phyloP scores from a whole-genome alignment of 306 rosid species.

The Senna siamea region DNA sequence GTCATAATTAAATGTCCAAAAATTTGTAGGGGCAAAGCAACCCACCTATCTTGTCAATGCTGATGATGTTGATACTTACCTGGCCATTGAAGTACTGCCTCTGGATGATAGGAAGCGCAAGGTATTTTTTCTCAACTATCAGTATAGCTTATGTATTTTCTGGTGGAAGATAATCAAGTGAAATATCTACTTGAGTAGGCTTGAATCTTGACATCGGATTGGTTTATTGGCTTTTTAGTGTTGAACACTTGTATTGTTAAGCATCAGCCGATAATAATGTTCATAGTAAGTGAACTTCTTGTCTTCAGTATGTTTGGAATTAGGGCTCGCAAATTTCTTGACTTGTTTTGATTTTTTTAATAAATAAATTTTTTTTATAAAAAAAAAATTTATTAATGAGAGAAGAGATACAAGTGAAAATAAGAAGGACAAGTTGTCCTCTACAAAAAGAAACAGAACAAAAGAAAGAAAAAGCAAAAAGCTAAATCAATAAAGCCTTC shows the following conservation, averaged over 20 bases:
- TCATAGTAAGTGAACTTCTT: not conserved
- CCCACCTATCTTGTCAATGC: constrained; percentile 90
- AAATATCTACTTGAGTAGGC: not conserved
- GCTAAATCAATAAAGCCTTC: too few species aligned
- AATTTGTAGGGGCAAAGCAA: constrained; percentile 82
- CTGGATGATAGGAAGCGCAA: constrained; percentile 92
- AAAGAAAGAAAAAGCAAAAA: too few species aligned
- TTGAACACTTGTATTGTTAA: not conserved
- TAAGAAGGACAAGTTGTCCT: too few species aligned
- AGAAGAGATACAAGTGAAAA: too few species aligned
- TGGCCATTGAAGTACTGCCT: constrained; percentile 96
- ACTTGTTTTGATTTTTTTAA: too few species aligned
- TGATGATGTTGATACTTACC: constrained; percentile 85
- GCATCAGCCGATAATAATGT: not conserved
- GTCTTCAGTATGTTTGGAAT: not conserved
- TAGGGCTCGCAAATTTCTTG: not conserved
- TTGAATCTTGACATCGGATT: not conserved
- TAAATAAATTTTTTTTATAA: too few species aligned
- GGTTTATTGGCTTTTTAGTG: not conserved
- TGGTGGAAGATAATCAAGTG: constrained; percentile 12
- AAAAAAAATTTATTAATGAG: too few species aligned
- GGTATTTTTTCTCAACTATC: constrained; percentile 46
- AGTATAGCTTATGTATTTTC: constrained; percentile 3
- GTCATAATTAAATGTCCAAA: constrained; percentile 36
- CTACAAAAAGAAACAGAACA: too few species aligned